phyloP scores from a whole-genome alignment of 129 eudicot species.

The Silybum marianum region DNA sequence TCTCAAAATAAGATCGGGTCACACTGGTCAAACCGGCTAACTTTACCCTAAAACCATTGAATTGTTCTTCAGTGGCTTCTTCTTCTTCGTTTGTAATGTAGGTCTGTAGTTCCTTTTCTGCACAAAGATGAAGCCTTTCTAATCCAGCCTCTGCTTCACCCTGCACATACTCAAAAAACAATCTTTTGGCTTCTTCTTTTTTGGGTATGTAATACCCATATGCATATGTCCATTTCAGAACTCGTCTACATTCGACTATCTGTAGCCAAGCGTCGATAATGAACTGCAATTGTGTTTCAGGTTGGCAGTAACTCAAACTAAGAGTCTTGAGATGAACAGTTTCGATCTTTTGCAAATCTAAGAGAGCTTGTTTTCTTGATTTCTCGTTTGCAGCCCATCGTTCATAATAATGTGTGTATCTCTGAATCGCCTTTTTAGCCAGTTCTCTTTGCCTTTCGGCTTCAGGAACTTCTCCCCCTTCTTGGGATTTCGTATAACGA shows the following conservation, averaged over 20 bases:
- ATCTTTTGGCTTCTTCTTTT: conserved; percentile 27
- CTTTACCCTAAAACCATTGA: conserved; percentile 27
- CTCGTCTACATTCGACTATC: conserved; percentile 54
- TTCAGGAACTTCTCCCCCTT: conserved; percentile 14
- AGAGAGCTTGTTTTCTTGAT: conserved; percentile 39
- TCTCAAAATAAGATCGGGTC: conserved; percentile 47
- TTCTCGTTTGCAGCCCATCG: conserved; percentile 50
- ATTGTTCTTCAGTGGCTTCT: conserved; percentile 18
- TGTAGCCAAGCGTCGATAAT: conserved; percentile 52
- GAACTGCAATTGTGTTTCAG: conserved; percentile 32
- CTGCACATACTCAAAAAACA: conserved; percentile 46
- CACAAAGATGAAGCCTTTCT: conserved; percentile 53
- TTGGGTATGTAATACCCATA: conserved; percentile 44
- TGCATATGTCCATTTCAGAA: conserved; percentile 51
- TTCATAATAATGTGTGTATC: conserved; percentile 53
- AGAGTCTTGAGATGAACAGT: conserved; percentile 24
- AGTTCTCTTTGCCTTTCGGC: conserved; percentile 35
- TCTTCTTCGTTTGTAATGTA: conserved; percentile 25
- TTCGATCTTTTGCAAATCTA: conserved; percentile 30
- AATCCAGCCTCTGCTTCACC: conserved; percentile 49
- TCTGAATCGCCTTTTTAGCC: conserved; percentile 40
- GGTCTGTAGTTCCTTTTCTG: conserved; percentile 41
- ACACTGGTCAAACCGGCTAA: conserved; percentile 39
- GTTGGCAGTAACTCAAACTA: background rate
- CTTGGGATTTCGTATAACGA: background rate